These are phyloP conservation scores for Croton laevigatus DNA, from an alignment of 441 rosid species.

Conservation along the genomic window DNA sequence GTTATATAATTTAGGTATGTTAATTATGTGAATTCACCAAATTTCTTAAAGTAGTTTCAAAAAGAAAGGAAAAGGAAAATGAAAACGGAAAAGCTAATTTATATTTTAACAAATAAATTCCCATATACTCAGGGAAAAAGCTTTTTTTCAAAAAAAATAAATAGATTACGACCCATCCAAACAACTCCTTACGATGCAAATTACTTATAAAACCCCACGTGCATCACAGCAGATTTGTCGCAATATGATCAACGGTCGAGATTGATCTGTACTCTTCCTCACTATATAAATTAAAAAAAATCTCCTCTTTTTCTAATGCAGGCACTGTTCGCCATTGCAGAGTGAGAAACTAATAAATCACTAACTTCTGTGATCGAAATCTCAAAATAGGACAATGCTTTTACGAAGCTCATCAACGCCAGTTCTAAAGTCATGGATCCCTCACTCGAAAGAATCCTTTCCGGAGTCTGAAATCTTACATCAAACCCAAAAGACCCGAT, in stretches of 20 bases:
- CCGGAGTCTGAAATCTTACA: conserved; percentile 39
- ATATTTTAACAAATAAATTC: too few relatives aligned
- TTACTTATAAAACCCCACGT: not conserved
- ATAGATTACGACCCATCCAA: not conserved
- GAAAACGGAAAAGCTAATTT: too few relatives aligned
- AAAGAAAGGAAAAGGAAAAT: too few relatives aligned
- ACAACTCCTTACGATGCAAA: not conserved
- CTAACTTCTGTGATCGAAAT: too few relatives aligned
- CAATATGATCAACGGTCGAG: not conserved
- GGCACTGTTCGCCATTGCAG: not conserved
- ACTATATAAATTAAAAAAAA: not conserved
- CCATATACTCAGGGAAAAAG: too few relatives aligned
- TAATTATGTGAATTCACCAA: too few relatives aligned
- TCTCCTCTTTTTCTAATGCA: not conserved
- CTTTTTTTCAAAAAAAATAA: too few relatives aligned
- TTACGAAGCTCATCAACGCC: conserved; percentile 73
- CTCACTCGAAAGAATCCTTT: conserved; percentile 42
- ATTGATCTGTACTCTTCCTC: not conserved
- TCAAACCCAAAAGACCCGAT: conserved; percentile 33
- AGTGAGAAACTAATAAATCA: not conserved
- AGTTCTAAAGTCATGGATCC: conserved; percentile 47
- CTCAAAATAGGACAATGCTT: conserved; percentile 33
- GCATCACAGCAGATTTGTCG: not conserved
- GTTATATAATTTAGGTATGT: too few relatives aligned
- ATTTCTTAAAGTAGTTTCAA: too few relatives aligned